phyloP scores from a whole-genome alignment of 768 basidiomycete species.

The Mycena haematopus region DNA sequence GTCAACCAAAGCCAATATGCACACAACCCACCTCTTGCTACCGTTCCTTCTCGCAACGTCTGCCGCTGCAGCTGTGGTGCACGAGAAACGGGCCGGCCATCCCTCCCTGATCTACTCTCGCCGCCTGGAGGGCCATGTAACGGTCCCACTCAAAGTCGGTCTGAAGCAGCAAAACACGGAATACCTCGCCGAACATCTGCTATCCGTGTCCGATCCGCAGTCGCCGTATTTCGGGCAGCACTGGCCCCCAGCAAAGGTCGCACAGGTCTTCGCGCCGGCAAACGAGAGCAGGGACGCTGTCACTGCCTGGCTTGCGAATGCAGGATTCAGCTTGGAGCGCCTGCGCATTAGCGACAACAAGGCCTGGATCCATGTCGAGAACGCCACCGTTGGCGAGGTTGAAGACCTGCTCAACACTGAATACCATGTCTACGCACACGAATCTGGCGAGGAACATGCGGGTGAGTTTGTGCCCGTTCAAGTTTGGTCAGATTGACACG shows the following conservation, averaged over 20 bases:
- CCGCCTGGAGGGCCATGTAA: constrained; percentile 32
- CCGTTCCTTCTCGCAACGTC: constrained; percentile 1
- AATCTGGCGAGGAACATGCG: constrained; percentile 38
- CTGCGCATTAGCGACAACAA: constrained; percentile 33
- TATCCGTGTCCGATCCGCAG: constrained; percentile 43
- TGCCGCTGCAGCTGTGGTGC: constrained; percentile 26
- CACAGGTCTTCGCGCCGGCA: constrained; percentile 39
- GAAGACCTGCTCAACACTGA: constrained; percentile 40
- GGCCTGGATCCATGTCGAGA: constrained; percentile 41
- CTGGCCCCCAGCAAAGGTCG: constrained; percentile 40
- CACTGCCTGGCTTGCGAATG: constrained; percentile 37
- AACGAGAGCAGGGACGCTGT: constrained; percentile 36
- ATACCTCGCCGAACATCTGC: constrained; percentile 37
- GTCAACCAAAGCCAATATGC: background rate
- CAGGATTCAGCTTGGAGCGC: constrained; percentile 35
- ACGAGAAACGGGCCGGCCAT: constrained; percentile 36
- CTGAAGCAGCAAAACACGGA: constrained; percentile 44
- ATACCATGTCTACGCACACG: constrained; percentile 41
- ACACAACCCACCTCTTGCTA: constrained; percentile 2
- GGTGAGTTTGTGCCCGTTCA: constrained; percentile 30
- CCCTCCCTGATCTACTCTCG: constrained; percentile 27
- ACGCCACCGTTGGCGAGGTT: constrained; percentile 38
- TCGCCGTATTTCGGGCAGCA: constrained; percentile 43
- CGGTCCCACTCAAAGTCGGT: constrained; percentile 42
- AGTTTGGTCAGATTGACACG: background rate